These are phyloP conservation scores for Chaetothyriales sp. DNA, from an alignment of 2,329 filamentous ascomycete species.

Conservation along the genomic window DNA sequence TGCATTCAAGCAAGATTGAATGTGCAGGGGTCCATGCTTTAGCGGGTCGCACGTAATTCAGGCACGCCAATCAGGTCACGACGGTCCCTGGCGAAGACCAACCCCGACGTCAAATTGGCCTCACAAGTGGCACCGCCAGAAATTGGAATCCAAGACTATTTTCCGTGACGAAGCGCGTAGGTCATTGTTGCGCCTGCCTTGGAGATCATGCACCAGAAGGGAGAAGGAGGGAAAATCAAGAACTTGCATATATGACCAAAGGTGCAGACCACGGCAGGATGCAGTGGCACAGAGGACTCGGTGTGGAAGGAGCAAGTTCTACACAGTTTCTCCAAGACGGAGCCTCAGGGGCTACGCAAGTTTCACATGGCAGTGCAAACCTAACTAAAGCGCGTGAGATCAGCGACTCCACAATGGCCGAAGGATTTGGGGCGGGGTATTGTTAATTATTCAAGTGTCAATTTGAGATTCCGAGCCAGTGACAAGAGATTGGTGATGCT, in stretches of 20 bases:
- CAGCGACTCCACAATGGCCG: not conserved
- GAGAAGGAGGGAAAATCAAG: not conserved
- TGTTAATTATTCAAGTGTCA: too few relatives aligned
- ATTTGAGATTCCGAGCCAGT: too few relatives aligned
- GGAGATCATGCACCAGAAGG: not conserved
- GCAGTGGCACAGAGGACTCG: not conserved
- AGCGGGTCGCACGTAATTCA: not conserved
- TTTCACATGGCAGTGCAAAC: not conserved
- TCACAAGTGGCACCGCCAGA: not conserved
- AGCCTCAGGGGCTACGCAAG: not conserved
- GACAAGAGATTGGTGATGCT: not conserved
- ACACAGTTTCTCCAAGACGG: not conserved
- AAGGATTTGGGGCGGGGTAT: too few relatives aligned
- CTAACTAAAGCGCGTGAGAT: not conserved
- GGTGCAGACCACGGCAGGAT: not conserved
- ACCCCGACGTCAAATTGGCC: not conserved
- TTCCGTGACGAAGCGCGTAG: not conserved
- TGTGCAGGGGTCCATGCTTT: not conserved
- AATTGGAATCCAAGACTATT: not conserved
- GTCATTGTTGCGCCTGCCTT: not conserved
- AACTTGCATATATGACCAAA: not conserved
- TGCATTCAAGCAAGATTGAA: not conserved
- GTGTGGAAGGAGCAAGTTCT: too few relatives aligned
- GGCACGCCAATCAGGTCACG: not conserved
- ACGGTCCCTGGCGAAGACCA: not conserved